These are phyloP conservation scores for Beauveria brongniartii DNA, from an alignment of 2,329 filamentous ascomycete genomes.

Conservation along the genomic window DNA sequence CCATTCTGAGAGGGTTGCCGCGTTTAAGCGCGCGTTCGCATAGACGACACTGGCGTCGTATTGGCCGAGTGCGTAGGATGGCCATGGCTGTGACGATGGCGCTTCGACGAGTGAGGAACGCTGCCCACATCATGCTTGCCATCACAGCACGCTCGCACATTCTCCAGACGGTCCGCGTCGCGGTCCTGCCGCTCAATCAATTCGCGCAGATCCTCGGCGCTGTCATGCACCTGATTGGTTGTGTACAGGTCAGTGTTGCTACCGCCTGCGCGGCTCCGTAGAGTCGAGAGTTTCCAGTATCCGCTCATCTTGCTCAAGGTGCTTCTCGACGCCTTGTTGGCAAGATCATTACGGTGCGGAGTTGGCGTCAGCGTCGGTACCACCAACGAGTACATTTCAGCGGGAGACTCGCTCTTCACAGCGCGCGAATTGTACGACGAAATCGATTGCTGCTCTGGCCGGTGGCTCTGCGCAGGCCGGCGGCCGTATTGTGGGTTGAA, in stretches of 20 bases:
- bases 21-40: constrained; percentile 6
- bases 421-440: constrained; percentile 75
- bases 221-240: constrained; percentile 60
- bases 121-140: constrained; percentile 48
- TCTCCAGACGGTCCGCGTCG: constrained; percentile 76
- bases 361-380: constrained; percentile 50
- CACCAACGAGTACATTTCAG: constrained; percentile 38
- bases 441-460: constrained; percentile 54
- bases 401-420: constrained; percentile 57
- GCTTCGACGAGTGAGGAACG: constrained; percentile 11
- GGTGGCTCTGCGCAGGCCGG: constrained; percentile 28
- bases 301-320: constrained; percentile 53
- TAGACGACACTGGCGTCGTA: constrained; percentile 8
- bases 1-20: not conserved
- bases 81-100: constrained; percentile 9
- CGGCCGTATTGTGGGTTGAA: constrained; percentile 63
- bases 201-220: constrained; percentile 72
- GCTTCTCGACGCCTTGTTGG: constrained; percentile 28
- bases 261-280: constrained; percentile 42
- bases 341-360: constrained; percentile 29
- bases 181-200: constrained; percentile 72
- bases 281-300: constrained; percentile 50
- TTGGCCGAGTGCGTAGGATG: constrained; percentile 7
- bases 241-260: constrained; percentile 47
- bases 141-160: constrained; percentile 95